phyloP scores from a whole-genome alignment of 345 rosid species.

The Hibiscus mutabilis region DNA sequence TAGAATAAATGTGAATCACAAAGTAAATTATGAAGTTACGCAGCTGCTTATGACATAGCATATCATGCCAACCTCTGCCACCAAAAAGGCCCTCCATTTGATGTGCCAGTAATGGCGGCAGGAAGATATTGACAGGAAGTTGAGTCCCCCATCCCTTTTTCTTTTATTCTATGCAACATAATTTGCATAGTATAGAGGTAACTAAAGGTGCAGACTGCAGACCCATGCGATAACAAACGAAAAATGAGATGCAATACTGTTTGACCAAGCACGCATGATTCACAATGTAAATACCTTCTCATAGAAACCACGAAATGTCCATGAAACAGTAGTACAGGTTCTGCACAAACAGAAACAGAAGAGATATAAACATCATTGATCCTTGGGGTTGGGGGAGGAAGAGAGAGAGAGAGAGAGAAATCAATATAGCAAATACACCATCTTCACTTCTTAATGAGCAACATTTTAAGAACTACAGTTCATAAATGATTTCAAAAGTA shows the following conservation, averaged over 20 bases:
- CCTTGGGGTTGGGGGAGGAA: background rate
- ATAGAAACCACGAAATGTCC: conserved; percentile 74
- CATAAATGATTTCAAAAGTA: conserved; percentile 10
- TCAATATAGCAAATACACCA: background rate
- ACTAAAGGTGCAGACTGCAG: background rate
- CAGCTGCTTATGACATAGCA: background rate
- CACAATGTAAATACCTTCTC: conserved; percentile 48
- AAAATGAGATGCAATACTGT: background rate
- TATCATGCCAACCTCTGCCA: background rate
- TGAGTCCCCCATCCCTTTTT: background rate
- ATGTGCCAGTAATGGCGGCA: background rate
- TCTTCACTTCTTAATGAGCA: background rate
- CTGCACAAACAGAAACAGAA: conserved; percentile 26
- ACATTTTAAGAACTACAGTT: background rate
- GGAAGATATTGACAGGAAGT: background rate
- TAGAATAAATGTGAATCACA: background rate
- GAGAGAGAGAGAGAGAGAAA: background rate
- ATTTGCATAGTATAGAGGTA: background rate
- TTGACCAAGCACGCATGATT: background rate
- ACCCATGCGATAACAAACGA: background rate
- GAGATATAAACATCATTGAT: background rate
- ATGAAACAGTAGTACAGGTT: conserved; percentile 72
- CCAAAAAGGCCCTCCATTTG: background rate
- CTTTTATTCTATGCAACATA: background rate
- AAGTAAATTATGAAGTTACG: background rate